Percentiles rank a stretch among this genome's conserved stretches.
These are phyloP conservation scores for Balansia obtecta DNA, from an alignment of 2,329 filamentous ascomycete species.

Conservation along the genomic window DNA sequence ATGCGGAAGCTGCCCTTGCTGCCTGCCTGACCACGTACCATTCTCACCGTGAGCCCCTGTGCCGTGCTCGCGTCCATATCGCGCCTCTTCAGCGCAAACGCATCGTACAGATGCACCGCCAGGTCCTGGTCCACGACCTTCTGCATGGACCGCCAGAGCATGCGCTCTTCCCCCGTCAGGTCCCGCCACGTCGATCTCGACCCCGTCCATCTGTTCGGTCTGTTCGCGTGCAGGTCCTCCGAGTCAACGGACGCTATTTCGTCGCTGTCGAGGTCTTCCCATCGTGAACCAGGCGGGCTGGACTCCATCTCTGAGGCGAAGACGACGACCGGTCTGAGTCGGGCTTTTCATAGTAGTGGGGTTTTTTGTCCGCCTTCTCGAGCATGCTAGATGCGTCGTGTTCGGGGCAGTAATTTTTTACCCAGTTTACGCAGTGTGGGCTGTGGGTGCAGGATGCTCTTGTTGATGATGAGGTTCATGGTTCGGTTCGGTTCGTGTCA, in stretches of 20 bases:
- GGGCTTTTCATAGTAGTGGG: too few relatives aligned
- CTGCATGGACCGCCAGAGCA: constrained; percentile 50
- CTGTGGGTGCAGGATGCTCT: too few relatives aligned
- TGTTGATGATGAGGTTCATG: too few relatives aligned
- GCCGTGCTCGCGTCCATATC: constrained; percentile 15
- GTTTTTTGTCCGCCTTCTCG: neutral
- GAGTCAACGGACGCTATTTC: constrained; percentile 34
- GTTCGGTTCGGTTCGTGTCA: too few relatives aligned
- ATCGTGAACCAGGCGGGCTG: constrained; percentile 11
- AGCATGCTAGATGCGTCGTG: neutral
- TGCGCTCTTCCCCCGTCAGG: constrained; percentile 49
- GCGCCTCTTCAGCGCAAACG: constrained; percentile 49
- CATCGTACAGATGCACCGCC: constrained; percentile 66
- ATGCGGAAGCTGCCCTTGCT: too few relatives aligned
- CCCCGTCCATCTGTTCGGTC: constrained; percentile 66
- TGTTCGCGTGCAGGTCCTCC: constrained; percentile 32
- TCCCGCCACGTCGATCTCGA: constrained; percentile 52
- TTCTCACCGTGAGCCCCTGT: constrained; percentile 16
- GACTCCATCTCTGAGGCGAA: neutral
- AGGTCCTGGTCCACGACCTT: constrained; percentile 54
- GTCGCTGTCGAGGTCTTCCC: constrained; percentile 32
- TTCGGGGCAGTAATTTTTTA: neutral
- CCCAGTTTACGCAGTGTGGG: too few relatives aligned
- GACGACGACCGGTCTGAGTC: neutral
- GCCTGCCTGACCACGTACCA: too few relatives aligned